phyloP scores from a whole-genome alignment of 768 basidiomycete genomes.

The Mycena maculata region DNA sequence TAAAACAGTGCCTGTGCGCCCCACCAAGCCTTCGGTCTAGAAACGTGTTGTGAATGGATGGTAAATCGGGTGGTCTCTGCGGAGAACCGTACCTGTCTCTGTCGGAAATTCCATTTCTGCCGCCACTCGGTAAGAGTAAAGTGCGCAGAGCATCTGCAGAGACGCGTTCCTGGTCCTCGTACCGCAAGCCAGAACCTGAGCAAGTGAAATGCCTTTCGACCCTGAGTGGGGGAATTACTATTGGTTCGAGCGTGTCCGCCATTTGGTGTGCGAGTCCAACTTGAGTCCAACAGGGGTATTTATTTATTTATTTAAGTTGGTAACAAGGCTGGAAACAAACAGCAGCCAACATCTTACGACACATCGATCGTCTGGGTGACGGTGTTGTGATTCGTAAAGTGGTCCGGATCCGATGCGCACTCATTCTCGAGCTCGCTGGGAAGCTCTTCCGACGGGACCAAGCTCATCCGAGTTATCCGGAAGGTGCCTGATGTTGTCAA shows the following conservation, averaged over 20 bases:
- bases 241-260: constrained; percentile 30
- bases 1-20: constrained; percentile 33
- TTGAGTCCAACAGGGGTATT: too few species aligned
- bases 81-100: constrained; percentile 23
- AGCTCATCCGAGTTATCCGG: too few species aligned
- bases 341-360: too few species aligned
- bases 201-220: constrained; percentile 30
- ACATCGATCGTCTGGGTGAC: too few species aligned
- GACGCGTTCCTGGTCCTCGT: constrained; percentile 34
- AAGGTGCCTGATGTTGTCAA: too few species aligned
- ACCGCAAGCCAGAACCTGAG: constrained; percentile 25
- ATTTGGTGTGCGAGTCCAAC: too few species aligned
- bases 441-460: too few species aligned
- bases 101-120: constrained; percentile 30
- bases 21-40: constrained; percentile 33
- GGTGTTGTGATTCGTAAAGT: too few species aligned
- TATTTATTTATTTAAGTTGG: too few species aligned
- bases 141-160: constrained; percentile 23
- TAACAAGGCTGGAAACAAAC: too few species aligned
- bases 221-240: constrained; percentile 29
- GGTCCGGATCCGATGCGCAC: too few species aligned
- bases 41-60: not conserved
- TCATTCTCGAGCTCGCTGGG: too few species aligned
- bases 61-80: not conserved
- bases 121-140: constrained; percentile 26